Evolutionary conservation across 2,329 filamentous ascomycete genomes (phyloP).

Genomic region (Cylindrodendrum hubeiense): DNA sequence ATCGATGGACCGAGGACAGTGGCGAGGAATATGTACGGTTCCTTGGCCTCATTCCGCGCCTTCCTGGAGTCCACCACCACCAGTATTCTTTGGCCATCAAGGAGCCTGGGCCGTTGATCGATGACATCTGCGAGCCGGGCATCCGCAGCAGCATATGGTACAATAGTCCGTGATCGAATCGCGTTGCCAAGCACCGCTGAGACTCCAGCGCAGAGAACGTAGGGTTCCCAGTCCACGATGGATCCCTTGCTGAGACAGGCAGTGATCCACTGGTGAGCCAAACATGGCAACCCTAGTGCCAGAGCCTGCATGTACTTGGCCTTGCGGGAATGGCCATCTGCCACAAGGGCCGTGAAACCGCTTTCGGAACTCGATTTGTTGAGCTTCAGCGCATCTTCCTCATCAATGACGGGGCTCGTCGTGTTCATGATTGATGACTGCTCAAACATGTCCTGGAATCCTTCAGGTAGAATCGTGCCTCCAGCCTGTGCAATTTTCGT

Average conservation of each 20-base stretch:
- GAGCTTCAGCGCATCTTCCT: slow-evolving; percentile 61
- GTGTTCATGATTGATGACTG: slow-evolving; percentile 51
- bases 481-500: slow-evolving; percentile 77
- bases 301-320: slow-evolving; percentile 96
- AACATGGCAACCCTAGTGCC: slow-evolving; percentile 87
- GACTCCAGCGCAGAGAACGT: slow-evolving; percentile 87
- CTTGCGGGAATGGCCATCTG: slow-evolving; percentile 86
- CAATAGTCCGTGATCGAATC: slow-evolving; percentile 78
- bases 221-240: slow-evolving; percentile 81
- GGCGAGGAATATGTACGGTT: slow-evolving; percentile 84
- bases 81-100: slow-evolving; percentile 76
- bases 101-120: slow-evolving; percentile 69
- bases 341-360: slow-evolving; percentile 87
- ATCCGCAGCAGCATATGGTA: slow-evolving; percentile 68
- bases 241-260: slow-evolving; percentile 73
- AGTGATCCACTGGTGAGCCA: slow-evolving; percentile 84
- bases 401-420: slow-evolving; percentile 46
- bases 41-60: slow-evolving; percentile 71
- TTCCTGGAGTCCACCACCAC: slow-evolving; percentile 73
- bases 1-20: slow-evolving; percentile 82
- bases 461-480: slow-evolving; percentile 77
- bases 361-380: slow-evolving; percentile 63
- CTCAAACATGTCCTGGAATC: slow-evolving; percentile 87
- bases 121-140: slow-evolving; percentile 71
- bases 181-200: slow-evolving; percentile 82